These are phyloP conservation scores for Calvatia gigantea DNA, from an alignment of 768 basidiomycete genomes.

Conservation along the genomic window DNA sequence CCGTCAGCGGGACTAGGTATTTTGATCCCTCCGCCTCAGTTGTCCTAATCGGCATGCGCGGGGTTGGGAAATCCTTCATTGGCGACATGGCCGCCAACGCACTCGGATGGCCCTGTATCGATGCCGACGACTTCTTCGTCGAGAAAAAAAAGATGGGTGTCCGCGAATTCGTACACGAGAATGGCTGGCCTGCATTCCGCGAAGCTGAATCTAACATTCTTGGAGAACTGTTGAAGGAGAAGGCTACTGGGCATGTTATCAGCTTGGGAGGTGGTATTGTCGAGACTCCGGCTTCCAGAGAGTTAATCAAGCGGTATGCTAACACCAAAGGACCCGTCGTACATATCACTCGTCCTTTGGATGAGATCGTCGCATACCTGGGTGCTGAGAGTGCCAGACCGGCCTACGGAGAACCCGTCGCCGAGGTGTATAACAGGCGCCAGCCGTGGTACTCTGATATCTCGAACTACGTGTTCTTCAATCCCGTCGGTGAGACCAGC, in stretches of 20 bases:
- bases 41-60: slow-evolving; percentile 92
- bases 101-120: slow-evolving; percentile 70
- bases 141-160: slow-evolving; percentile 57
- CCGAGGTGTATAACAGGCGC: slow-evolving; percentile 80
- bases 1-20: slow-evolving; percentile 34
- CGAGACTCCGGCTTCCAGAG: slow-evolving; percentile 74
- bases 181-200: slow-evolving; percentile 92
- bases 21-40: slow-evolving; percentile 50
- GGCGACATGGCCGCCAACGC: slow-evolving; percentile 72
- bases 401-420: slow-evolving; percentile 82
- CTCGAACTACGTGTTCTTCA: slow-evolving; percentile 80
- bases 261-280: slow-evolving; percentile 95
- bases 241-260: slow-evolving; percentile 64
- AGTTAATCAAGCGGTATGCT: slow-evolving; percentile 66
- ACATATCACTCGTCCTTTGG: slow-evolving; percentile 75
- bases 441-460: slow-evolving; percentile 86
- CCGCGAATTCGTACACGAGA: slow-evolving; percentile 70
- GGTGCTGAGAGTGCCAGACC: slow-evolving; percentile 74
- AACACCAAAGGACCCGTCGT: slow-evolving; percentile 69
- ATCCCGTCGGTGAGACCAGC: slow-evolving; percentile 47
- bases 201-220: slow-evolving; percentile 70
- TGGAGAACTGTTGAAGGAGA: slow-evolving; percentile 59
- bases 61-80: slow-evolving; percentile 91
- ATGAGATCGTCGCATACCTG: slow-evolving; percentile 81
- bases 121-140: slow-evolving; percentile 82